Conservation (phyloP, 139 green algal genomes). For the Chlamydomonas applanata region DNA sequence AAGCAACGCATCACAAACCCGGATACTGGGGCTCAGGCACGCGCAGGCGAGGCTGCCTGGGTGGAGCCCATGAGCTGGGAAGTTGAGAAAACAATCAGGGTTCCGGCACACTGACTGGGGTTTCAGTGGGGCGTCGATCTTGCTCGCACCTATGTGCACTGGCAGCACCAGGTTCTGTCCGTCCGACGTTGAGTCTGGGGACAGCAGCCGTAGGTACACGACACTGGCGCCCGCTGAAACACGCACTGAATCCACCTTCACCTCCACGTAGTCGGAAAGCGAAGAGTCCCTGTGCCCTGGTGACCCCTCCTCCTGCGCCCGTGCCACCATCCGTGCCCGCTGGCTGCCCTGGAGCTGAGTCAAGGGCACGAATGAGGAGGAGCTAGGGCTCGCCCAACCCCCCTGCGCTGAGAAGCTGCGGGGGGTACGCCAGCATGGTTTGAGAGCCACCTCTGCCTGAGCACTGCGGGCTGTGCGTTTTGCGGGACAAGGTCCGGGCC, state of each 20-base stretch:
- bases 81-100: background rate
- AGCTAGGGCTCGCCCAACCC: too few species aligned
- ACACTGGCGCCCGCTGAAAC: slow-evolving; percentile 5
- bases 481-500: too few species aligned
- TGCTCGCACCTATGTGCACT: slow-evolving; percentile 14
- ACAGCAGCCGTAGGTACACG: background rate
- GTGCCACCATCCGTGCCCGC: too few species aligned
- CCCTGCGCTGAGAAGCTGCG: too few species aligned
- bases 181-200: background rate
- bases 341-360: too few species aligned
- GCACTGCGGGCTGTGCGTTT: too few species aligned
- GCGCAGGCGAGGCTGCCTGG: background rate
- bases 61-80: background rate
- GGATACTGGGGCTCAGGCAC: background rate
- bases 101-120: background rate
- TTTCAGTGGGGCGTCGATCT: background rate
- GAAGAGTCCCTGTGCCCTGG: background rate
- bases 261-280: slow-evolving; percentile 12
- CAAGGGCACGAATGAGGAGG: too few species aligned
- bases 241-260: slow-evolving; percentile 16
- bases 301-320: too few species aligned
- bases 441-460: too few species aligned
- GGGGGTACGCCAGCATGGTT: too few species aligned
- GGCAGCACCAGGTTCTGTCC: slow-evolving; percentile 9
- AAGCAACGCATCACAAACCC: too few species aligned